These are phyloP conservation scores for Millerozyma miso DNA, from an alignment of 805 yeast genomes.

Conservation along the genomic window DNA sequence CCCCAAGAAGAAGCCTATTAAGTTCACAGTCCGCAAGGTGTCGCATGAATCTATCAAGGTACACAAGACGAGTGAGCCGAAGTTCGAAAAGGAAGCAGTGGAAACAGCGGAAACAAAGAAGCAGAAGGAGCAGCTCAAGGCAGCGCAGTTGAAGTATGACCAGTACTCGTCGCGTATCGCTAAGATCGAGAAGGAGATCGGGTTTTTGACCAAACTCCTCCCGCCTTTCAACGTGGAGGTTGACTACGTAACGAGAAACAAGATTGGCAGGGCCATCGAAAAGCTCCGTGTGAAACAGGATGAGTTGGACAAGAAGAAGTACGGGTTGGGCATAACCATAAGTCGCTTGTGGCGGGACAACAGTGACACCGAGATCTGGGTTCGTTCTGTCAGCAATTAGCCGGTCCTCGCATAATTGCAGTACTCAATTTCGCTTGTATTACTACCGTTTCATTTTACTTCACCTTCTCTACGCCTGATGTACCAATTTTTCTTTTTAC, in stretches of 20 bases:
- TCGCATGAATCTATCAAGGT: conserved; percentile 21
- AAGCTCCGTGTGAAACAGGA: conserved; percentile 37
- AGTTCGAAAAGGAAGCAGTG: not conserved
- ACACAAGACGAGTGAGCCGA: not conserved
- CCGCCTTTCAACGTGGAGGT: conserved; percentile 43
- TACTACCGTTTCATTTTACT: not conserved
- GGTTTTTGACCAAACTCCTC: conserved; percentile 32
- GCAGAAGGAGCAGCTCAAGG: conserved; percentile 13
- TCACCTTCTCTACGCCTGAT: not conserved
- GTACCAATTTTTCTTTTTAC: not conserved
- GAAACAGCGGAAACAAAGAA: conserved; percentile 3
- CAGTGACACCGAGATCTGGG: conserved; percentile 42
- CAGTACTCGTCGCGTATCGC: conserved; percentile 25
- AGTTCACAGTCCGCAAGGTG: conserved; percentile 32
- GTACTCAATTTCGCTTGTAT: not conserved
- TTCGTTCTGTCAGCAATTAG: conserved; percentile 16
- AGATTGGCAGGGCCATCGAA: conserved; percentile 37
- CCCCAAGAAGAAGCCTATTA: conserved; percentile 21
- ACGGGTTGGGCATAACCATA: conserved; percentile 37
- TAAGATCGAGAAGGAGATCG: conserved; percentile 38
- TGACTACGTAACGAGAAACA: conserved; percentile 37
- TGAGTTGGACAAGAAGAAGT: conserved; percentile 38
- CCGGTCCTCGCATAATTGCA: not conserved
- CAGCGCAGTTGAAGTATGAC: conserved; percentile 33
- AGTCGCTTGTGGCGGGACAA: conserved; percentile 41